Evolutionary conservation across 331 rosid genomes (phyloP), one percentile per base, ranked within the genome.

Genomic region (Rosa hybrid): DNA sequence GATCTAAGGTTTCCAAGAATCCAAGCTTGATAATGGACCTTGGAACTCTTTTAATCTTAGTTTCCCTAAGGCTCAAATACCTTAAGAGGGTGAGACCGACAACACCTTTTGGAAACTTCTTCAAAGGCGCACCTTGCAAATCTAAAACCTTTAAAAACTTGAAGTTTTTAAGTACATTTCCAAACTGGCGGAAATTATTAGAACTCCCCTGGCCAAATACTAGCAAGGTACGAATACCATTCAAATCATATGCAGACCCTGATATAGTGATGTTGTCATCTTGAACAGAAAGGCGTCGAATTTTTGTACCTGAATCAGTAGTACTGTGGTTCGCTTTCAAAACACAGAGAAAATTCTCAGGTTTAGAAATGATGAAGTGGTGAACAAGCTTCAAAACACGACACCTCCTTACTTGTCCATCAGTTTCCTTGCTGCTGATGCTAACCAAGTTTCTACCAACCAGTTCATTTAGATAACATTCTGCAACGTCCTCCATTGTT

Each of bases 1-100:
- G 68, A 79, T 78, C 83, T 20, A 79, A 74, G 1, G 77, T 83
- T 77, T 83, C 86, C 38, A 83, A 48, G 49, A 64, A 56, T 27
- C 16, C 27, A 65, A 83, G 65, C 12, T 78, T 74, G 27, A 72
- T 54, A 23, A 83, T 79, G 14, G 83, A 73, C 23, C 25, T 57
- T 39, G 83, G 86, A 18, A 83, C 72, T 14, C 0, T 18, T 39
- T 57, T 21, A 8, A 83, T 57, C 3, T 39, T 20, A n/a, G 86
- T 78, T 4, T 48, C 0, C n/a, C 80, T 51, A 6, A 74, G 44
- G 44, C 86, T 44, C 23, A 83, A 18, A 65, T 78, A 79, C 48
- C 68, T 65, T 25, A 83, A 68, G 77, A 78, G 44, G 25, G n/a
- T 74, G 75, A 74, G 64, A 79, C 27, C 41, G 44, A 44, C 6